A percentile compares a stretch with the other conserved stretches of the same genome.
phyloP scores from a whole-genome alignment of 2,329 filamentous ascomycete genomes.

The Geosmithia flava region DNA sequence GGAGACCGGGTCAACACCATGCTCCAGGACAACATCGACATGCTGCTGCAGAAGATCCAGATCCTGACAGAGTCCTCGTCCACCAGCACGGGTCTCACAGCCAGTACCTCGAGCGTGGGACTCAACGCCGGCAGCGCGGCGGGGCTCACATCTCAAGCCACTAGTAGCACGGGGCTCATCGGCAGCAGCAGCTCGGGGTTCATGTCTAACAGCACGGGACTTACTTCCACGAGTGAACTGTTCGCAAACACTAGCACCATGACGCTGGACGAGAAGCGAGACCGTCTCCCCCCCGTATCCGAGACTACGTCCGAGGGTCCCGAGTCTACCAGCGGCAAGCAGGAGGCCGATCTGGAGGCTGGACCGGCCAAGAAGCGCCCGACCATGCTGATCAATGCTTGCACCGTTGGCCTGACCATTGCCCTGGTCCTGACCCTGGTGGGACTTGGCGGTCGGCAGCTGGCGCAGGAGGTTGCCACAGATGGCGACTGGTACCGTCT shows the following conservation, averaged over 20 bases:
- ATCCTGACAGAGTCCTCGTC: neutral
- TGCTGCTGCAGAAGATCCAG: neutral
- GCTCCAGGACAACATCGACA: neutral
- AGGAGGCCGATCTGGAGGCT: neutral
- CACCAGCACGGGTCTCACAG: neutral
- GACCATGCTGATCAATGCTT: neutral
- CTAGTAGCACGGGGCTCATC: neutral
- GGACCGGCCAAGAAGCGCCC: neutral
- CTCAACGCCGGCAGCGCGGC: neutral
- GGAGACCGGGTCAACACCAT: neutral
- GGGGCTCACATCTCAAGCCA: too few relatives aligned
- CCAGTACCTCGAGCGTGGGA: too few relatives aligned
- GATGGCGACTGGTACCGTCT: neutral
- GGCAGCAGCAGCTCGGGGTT: neutral
- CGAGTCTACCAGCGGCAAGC: neutral
- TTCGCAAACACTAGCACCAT: neutral
- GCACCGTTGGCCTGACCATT: neutral
- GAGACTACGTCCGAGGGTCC: neutral
- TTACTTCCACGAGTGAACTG: too few relatives aligned
- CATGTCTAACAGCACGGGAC: too few relatives aligned
- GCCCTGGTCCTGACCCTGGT: neutral
- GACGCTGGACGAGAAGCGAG: neutral
- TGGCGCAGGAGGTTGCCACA: neutral
- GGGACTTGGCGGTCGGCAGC: neutral
- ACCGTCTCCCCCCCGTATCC: neutral